phyloP scores from a whole-genome alignment of 768 basidiomycete species.

The Mycena latifolia region DNA sequence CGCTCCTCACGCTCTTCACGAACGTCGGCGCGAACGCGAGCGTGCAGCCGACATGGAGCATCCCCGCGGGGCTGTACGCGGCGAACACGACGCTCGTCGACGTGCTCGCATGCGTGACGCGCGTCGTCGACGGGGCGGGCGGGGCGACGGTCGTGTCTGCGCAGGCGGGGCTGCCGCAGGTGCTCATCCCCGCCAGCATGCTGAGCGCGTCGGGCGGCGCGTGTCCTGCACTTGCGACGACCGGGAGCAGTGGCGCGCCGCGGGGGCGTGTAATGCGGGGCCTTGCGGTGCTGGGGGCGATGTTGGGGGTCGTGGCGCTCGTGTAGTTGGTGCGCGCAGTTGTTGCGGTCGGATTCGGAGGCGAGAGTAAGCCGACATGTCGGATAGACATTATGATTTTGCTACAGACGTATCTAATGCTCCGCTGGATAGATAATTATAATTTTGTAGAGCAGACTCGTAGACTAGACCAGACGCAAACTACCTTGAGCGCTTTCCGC shows the following conservation, averaged over 20 bases:
- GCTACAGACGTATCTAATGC: no score
- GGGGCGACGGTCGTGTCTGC: slow-evolving; percentile 57
- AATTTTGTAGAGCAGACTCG: no score
- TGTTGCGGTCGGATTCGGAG: no score
- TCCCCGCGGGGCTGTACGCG: slow-evolving; percentile 54
- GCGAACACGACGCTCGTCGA: slow-evolving; percentile 62
- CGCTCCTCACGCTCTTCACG: slow-evolving; percentile 67
- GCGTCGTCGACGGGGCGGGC: slow-evolving; percentile 46
- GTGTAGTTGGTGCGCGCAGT: no score
- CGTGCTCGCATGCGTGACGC: slow-evolving; percentile 60
- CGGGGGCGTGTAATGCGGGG: background rate
- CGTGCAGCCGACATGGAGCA: slow-evolving; percentile 53
- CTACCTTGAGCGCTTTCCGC: no score
- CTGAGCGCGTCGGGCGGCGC: slow-evolving; percentile 36
- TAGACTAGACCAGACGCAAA: no score
- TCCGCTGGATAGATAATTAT: no score
- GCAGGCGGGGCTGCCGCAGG: slow-evolving; percentile 60
- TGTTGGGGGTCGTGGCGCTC: slow-evolving; percentile 10
- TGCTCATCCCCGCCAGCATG: slow-evolving; percentile 40
- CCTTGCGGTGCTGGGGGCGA: slow-evolving; percentile 26
- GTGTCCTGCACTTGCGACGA: slow-evolving; percentile 32
- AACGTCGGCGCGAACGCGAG: slow-evolving; percentile 60
- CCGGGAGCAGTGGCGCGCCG: slow-evolving; percentile 9
- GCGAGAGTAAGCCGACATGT: no score
- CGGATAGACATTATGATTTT: no score